These are phyloP conservation scores for Effrenium voratum DNA, from an alignment of 73 alveolate genomes.

Conservation along the genomic window DNA sequence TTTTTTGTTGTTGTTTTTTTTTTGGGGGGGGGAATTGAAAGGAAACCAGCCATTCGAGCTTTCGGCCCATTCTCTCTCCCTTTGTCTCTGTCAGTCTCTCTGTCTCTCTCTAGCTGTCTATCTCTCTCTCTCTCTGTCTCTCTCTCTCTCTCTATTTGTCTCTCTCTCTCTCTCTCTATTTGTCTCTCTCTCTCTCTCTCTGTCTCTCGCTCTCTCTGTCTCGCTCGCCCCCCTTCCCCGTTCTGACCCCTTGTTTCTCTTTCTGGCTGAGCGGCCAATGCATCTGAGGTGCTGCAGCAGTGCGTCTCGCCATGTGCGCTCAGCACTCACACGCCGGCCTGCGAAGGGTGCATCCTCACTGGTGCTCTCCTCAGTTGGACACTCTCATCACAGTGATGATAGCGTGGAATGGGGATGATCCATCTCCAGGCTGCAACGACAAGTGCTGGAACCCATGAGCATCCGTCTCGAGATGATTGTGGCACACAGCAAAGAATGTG, in stretches of 20 bases:
- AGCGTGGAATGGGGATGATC: background rate
- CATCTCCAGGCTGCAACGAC: conserved; percentile 60
- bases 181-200: too few relatives aligned
- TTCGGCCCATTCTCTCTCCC: too few relatives aligned
- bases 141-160: too few relatives aligned
- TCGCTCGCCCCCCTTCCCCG: too few relatives aligned
- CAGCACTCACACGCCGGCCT: conserved; percentile 28
- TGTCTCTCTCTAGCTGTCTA: too few relatives aligned
- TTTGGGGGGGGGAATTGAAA: too few relatives aligned
- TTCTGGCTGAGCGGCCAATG: background rate
- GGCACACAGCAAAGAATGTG: conserved; percentile 31
- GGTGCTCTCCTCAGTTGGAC: background rate
- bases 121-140: too few relatives aligned
- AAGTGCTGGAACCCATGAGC: conserved; percentile 75
- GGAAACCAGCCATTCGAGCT: too few relatives aligned
- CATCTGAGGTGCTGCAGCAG: conserved; percentile 52
- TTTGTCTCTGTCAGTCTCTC: too few relatives aligned
- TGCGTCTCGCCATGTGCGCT: conserved; percentile 68
- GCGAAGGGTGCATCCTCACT: conserved; percentile 62
- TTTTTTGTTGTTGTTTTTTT: too few relatives aligned
- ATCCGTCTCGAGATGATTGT: background rate
- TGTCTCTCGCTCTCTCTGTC: too few relatives aligned
- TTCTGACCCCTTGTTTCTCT: background rate
- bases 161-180: too few relatives aligned
- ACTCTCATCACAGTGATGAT: background rate